phyloP scores from a whole-genome alignment of 768 basidiomycete genomes.

The Pleurotus salmoneostramineus region DNA sequence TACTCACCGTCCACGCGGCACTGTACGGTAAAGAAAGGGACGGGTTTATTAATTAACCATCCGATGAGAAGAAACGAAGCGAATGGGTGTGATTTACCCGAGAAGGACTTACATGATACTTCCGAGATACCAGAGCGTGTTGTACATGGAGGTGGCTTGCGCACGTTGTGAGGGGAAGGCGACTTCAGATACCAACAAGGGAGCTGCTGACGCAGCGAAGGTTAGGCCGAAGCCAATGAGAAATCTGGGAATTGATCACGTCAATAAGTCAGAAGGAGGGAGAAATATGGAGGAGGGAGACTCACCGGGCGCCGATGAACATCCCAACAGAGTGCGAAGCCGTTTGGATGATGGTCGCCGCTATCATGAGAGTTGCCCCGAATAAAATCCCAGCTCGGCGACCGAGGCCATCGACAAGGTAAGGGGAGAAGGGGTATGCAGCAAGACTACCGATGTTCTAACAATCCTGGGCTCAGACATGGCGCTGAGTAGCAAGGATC shows the following conservation, averaged over 20 bases:
- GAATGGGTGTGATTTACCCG: not conserved
- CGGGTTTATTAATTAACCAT: not conserved
- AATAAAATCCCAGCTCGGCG: conserved; percentile 54
- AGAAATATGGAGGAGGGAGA: not conserved
- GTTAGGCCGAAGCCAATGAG: conserved; percentile 64
- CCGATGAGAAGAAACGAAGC: not conserved
- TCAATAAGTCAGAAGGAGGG: not conserved
- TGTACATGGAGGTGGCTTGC: conserved; percentile 64
- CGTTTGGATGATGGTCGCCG: conserved; percentile 54
- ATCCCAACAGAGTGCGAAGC: conserved; percentile 55
- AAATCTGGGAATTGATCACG: conserved; percentile 29
- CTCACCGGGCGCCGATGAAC: conserved; percentile 64
- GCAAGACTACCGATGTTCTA: conserved; percentile 60
- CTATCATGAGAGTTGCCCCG: conserved; percentile 57
- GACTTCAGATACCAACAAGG: conserved; percentile 70
- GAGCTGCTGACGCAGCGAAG: conserved; percentile 68
- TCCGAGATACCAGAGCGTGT: conserved; percentile 73
- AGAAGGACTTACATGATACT: conserved; percentile 52
- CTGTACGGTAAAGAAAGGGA: conserved; percentile 21
- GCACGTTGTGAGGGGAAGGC: conserved; percentile 73
- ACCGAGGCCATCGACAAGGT: conserved; percentile 59
- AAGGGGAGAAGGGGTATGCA: conserved; percentile 59
- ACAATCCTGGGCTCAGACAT: not conserved
- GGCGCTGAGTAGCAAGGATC: not conserved
- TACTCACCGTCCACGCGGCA: conserved; percentile 54